Base-by-base conservation (phyloP, 2,329 filamentous ascomycete genomes). In the Aotearoamyces nothofagi region DNA sequence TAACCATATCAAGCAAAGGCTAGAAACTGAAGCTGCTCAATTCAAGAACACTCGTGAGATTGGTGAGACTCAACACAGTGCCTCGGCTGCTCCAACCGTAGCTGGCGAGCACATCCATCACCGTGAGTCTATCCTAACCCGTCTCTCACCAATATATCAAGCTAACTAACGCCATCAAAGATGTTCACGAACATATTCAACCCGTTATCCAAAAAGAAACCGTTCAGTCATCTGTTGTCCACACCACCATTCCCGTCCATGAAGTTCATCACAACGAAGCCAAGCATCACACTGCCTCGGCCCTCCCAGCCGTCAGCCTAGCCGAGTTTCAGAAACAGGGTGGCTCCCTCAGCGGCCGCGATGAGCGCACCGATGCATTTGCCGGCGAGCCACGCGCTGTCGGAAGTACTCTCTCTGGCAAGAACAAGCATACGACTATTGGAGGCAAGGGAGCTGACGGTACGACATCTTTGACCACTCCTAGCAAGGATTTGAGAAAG, bases 181-280 rank as follows among this genome's bases (percentile, higher is more conserved):
- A 66, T 22, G 65, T 78, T 3, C 70, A 78, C 37, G 73, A 80
- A 49, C 71, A 67, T 16, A 66, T 82, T 26, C 74, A 82, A 47
- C 77, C 77, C 0, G 63, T 82, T 1, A 58, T 83, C 19, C 60
- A 82, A 28, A 79, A 78, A 47, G 71, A 81, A 39, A 69, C 65
- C 1, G 57, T 81, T 15, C 66, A 78, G 38, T 74, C 73, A 2
- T 61, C 69, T 10, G 64, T 82, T 3, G 60, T 80, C 1, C 78
- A 83, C 56, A 81, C 71, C 14, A 80, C 73, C 1, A 60, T 78
- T 0, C 78, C 77, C 0, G 63, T 83, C 23, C 77, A 82, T 39
- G 78, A 83, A 53, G 64, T 67, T 2, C 77, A 82, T 45, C 71
- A 80, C 42, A 69, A 75, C 28, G 59, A 66, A 9, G 60, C 75